Evolutionary conservation across 108 stramenopile genomes (phyloP).

Genomic region (Ochromonas danica): DNA sequence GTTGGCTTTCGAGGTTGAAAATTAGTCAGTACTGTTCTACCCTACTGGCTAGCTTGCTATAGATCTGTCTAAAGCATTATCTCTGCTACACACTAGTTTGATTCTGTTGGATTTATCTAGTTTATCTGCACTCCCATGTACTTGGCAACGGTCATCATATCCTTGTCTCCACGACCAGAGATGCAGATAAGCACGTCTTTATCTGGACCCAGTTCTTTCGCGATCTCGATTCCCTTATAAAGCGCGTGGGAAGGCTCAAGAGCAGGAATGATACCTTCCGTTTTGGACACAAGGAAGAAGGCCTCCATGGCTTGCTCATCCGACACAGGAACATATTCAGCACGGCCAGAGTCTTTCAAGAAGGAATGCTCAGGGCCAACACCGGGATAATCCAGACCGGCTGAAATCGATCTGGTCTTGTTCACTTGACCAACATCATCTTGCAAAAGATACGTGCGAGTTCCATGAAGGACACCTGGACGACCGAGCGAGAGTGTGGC

Average conservation of each 20-base stretch:
- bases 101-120: neutral
- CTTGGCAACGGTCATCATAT: constrained; percentile 88
- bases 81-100: too few relatives aligned
- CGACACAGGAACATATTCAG: constrained; percentile 78
- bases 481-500: constrained; percentile 85
- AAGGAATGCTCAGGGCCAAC: constrained; percentile 93
- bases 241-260: constrained; percentile 89
- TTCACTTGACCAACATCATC: constrained; percentile 68
- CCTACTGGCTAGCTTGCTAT: too few relatives aligned
- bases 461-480: constrained; percentile 90
- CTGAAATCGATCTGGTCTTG: constrained; percentile 86
- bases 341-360: constrained; percentile 82
- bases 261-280: constrained; percentile 94
- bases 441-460: constrained; percentile 76
- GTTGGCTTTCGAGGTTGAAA: neutral
- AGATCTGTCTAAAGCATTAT: too few relatives aligned
- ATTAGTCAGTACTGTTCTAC: neutral
- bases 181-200: constrained; percentile 87
- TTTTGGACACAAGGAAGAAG: constrained; percentile 78
- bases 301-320: constrained; percentile 87
- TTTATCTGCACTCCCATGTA: constrained; percentile 84
- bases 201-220: constrained; percentile 77
- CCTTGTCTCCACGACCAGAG: constrained; percentile 95
- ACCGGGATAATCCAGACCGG: constrained; percentile 94
- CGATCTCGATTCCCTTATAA: constrained; percentile 79